These are phyloP conservation scores for Tricholoma saponaceum DNA, from an alignment of 768 basidiomycete genomes.

Conservation along the genomic window DNA sequence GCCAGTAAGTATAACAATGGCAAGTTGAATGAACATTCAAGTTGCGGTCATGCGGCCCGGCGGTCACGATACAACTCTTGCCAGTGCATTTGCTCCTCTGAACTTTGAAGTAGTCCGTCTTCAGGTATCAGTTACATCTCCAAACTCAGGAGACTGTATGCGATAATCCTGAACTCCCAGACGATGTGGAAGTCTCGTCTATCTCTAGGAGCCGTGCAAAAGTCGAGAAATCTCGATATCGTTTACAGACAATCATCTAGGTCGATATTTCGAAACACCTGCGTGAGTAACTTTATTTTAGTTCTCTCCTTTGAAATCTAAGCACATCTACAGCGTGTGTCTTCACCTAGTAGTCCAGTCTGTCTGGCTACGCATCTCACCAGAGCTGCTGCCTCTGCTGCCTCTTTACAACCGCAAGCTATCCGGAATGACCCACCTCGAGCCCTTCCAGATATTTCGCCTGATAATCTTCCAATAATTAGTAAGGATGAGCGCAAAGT, in stretches of 20 bases:
- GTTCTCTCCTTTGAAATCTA: neutral
- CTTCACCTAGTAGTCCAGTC: neutral
- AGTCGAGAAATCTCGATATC: neutral
- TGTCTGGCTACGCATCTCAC: slow-evolving; percentile 9
- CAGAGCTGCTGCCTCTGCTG: slow-evolving; percentile 19
- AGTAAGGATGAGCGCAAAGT: slow-evolving; percentile 59
- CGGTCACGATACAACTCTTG: too few species aligned
- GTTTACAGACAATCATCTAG: neutral
- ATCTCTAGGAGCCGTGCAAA: neutral
- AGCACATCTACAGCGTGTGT: neutral
- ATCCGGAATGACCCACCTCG: slow-evolving; percentile 12
- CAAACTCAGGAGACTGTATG: neutral
- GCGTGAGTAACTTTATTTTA: neutral
- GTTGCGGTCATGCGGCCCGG: too few species aligned
- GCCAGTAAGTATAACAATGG: too few species aligned
- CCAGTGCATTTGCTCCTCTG: too few species aligned
- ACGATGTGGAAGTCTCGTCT: slow-evolving; percentile 4
- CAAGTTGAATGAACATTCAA: too few species aligned
- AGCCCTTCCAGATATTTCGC: slow-evolving; percentile 21
- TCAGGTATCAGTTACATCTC: too few species aligned
- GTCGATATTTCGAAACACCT: neutral
- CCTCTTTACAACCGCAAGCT: slow-evolving; percentile 12
- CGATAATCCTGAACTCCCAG: neutral
- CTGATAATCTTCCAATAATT: slow-evolving; percentile 47
- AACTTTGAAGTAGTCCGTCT: too few species aligned